Evolutionary conservation across 108 stramenopile genomes (phyloP).

Genomic region (Nitzschia sp.): DNA sequence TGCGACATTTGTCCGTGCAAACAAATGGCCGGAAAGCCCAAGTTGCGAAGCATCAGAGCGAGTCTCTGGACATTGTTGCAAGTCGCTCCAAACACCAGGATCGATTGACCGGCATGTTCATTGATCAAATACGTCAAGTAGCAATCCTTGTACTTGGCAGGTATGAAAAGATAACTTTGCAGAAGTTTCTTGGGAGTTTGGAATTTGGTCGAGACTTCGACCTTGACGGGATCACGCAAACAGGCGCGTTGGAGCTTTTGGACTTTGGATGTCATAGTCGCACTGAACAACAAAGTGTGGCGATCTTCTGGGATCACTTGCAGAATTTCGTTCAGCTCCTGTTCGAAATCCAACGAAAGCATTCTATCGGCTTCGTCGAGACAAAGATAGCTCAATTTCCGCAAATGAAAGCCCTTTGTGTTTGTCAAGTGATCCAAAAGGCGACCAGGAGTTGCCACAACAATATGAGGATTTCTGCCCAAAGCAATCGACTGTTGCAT

Average conservation of each 20-base stretch:
- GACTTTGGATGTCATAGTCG: conserved; percentile 98
- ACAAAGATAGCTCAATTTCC: conserved; percentile 89
- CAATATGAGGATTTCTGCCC: conserved; percentile 95
- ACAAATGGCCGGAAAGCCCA: conserved; percentile 96
- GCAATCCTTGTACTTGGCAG: conserved; percentile 99
- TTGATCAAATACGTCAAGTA: conserved; percentile 97
- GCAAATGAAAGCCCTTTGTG: conserved; percentile 96
- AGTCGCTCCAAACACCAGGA: conserved; percentile 95
- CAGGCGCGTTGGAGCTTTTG: conserved; percentile 96
- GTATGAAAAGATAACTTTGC: conserved; percentile 97
- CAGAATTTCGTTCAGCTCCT: conserved; percentile 92
- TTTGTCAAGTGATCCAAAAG: conserved; percentile 97
- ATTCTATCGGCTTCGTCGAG: conserved; percentile 99
- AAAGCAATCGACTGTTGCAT: conserved; percentile 94
- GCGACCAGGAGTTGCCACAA: conserved; percentile 98
- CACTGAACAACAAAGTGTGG: conserved; percentile 95
- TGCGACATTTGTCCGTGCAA: conserved; percentile 99
- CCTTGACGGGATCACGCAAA: conserved; percentile 88
- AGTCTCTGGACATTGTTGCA: conserved; percentile 96
- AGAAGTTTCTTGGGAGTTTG: conserved; percentile 93
- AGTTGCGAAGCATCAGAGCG: conserved; percentile 93
- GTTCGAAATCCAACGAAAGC: conserved; percentile 91
- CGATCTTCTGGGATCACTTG: conserved; percentile 88
- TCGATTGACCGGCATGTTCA: conserved; percentile 95
- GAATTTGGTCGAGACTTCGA: conserved; percentile 95